These are phyloP conservation scores for Alternaria alternata DNA, from an alignment of 2,329 filamentous ascomycete species.

Conservation along the genomic window DNA sequence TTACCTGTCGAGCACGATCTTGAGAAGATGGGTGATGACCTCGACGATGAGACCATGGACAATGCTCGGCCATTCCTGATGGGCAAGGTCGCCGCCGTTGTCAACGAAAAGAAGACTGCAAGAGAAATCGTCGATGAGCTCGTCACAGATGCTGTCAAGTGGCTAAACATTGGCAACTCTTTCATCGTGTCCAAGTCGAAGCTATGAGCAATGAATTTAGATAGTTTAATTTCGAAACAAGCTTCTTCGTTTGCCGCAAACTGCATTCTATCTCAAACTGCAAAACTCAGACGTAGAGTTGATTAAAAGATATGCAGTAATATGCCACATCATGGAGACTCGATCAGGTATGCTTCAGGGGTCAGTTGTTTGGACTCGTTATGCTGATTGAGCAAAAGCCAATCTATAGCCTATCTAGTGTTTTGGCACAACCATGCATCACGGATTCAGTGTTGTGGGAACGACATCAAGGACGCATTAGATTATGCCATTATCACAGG, in stretches of 20 bases:
- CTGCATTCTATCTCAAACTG: background rate
- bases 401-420: background rate
- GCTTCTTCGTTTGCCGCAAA: background rate
- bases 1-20: slow-evolving; percentile 95
- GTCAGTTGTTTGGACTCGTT: background rate
- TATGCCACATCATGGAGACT: background rate
- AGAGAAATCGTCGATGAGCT: slow-evolving; percentile 96
- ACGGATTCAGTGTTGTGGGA: background rate
- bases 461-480: slow-evolving; percentile 11
- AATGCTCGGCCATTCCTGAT: slow-evolving; percentile 91
- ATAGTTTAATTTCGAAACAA: background rate
- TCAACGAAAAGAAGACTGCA: slow-evolving; percentile 90
- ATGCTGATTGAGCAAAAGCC: background rate
- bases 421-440: background rate
- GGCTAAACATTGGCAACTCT: slow-evolving; percentile 73
- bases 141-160: slow-evolving; percentile 78
- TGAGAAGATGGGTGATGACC: slow-evolving; percentile 74
- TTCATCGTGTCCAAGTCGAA: slow-evolving; percentile 58
- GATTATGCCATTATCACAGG: slow-evolving; percentile 15
- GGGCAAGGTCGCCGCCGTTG: slow-evolving; percentile 95
- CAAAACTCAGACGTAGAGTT: background rate
- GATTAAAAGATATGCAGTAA: background rate
- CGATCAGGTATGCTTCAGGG: background rate
- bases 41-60: slow-evolving; percentile 86
- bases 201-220: slow-evolving; percentile 30